phyloP scores from a whole-genome alignment of 139 green algal genomes.

The Chlorella ohadii region DNA sequence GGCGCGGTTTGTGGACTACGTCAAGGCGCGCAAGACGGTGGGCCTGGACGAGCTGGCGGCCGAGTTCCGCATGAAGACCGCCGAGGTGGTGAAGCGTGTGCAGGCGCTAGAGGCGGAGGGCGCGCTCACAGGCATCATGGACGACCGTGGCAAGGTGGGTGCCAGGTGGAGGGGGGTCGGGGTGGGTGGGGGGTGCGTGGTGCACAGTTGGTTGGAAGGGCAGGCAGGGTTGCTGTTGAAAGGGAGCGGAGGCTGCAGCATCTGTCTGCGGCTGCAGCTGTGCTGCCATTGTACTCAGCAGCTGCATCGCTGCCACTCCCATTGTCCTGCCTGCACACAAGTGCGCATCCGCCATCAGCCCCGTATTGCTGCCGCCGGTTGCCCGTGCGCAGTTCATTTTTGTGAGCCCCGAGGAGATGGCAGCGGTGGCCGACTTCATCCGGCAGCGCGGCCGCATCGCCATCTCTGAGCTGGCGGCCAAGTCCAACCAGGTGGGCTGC shows the following conservation, averaged over 20 bases:
- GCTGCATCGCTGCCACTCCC: too few relatives aligned
- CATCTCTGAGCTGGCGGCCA: slow-evolving; percentile 84
- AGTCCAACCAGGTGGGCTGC: slow-evolving; percentile 27
- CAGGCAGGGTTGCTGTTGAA: too few relatives aligned
- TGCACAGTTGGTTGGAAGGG: too few relatives aligned
- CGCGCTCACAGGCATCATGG: slow-evolving; percentile 90
- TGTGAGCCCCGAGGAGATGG: slow-evolving; percentile 91
- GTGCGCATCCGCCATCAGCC: too few relatives aligned
- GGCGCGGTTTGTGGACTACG: slow-evolving; percentile 73
- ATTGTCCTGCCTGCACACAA: too few relatives aligned
- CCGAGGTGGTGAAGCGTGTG: slow-evolving; percentile 41
- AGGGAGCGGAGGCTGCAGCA: too few relatives aligned
- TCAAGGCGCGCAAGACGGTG: slow-evolving; percentile 84
- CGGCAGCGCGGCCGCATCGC: slow-evolving; percentile 72
- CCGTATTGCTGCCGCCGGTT: too few relatives aligned
- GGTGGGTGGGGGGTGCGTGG: too few relatives aligned
- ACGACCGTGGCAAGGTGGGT: slow-evolving; percentile 92
- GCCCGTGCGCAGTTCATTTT: slow-evolving; percentile 86
- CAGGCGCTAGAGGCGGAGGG: slow-evolving; percentile 79
- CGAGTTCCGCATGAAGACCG: slow-evolving; percentile 77
- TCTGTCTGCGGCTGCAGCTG: too few relatives aligned
- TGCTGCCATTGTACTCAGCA: too few relatives aligned
- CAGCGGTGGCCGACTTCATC: slow-evolving; percentile 83
- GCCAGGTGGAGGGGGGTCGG: too few relatives aligned
- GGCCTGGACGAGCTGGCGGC: slow-evolving; percentile 87